Conservation (phyloP, 352 stramenopile species). For the Globisporangium irregulare region DNA sequence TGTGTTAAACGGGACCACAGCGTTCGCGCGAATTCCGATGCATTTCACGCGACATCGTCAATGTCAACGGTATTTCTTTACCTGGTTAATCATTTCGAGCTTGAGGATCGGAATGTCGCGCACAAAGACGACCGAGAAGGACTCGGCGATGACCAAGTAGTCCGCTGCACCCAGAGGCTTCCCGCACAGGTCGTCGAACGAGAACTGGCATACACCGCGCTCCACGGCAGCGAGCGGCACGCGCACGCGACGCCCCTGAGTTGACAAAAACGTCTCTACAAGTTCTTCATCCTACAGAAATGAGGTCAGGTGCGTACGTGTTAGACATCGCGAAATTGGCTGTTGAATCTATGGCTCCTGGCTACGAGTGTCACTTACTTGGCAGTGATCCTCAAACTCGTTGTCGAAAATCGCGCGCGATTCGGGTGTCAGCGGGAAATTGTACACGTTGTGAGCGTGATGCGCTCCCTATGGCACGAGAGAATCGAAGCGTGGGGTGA, state of each 20-base stretch:
- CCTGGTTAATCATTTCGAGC: constrained; percentile 87
- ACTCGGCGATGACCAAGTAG: constrained; percentile 91
- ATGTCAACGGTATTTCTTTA: constrained; percentile 7
- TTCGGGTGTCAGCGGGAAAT: constrained; percentile 43
- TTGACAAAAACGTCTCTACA: constrained; percentile 49
- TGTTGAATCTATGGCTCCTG: neutral
- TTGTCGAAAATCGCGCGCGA: constrained; percentile 59
- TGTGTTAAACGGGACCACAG: neutral
- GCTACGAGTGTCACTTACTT: constrained; percentile 19
- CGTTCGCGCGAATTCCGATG: constrained; percentile 1
- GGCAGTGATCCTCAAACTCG: constrained; percentile 58
- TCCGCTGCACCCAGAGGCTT: constrained; percentile 91
- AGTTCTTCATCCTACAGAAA: constrained; percentile 36
- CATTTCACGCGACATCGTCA: neutral
- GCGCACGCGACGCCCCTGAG: constrained; percentile 62
- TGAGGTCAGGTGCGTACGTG: neutral
- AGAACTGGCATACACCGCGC: constrained; percentile 82
- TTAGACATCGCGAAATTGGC: neutral
- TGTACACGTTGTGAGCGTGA: constrained; percentile 74
- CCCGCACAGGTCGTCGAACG: constrained; percentile 96
- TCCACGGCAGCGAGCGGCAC: constrained; percentile 54
- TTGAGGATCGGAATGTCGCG: constrained; percentile 89
- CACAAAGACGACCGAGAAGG: constrained; percentile 89
- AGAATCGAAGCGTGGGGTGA: no score
- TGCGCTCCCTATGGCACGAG: constrained; percentile 23